Evolutionary conservation across 208 protist genomes (phyloP).

Genomic region (Leishmania tarentolae): DNA sequence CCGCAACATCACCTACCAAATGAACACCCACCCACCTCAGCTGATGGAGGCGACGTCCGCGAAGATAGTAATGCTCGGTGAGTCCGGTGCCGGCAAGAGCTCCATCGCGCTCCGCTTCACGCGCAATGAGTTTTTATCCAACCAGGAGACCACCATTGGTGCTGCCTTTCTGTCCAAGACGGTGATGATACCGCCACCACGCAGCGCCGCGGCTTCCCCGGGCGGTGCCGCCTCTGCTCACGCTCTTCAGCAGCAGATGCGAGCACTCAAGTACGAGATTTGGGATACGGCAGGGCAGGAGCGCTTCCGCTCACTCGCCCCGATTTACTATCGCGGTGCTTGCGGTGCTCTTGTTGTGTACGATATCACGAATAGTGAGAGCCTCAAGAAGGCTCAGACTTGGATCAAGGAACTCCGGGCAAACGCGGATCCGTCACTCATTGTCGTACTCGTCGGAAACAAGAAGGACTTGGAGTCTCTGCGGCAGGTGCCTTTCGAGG

Average conservation of each 20-base stretch:
- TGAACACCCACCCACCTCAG: slow-evolving; percentile 25
- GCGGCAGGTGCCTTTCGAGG: slow-evolving; percentile 78
- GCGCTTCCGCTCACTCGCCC: slow-evolving; percentile 89
- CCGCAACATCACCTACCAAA: background rate
- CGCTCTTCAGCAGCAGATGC: slow-evolving; percentile 24
- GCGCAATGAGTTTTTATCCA: slow-evolving; percentile 80
- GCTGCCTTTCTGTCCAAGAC: slow-evolving; percentile 87
- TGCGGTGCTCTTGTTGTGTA: slow-evolving; percentile 96
- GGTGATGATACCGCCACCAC: slow-evolving; percentile 58
- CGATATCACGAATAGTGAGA: slow-evolving; percentile 97
- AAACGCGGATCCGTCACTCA: slow-evolving; percentile 89
- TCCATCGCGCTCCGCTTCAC: slow-evolving; percentile 87
- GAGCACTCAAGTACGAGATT: slow-evolving; percentile 85
- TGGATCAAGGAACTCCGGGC: slow-evolving; percentile 97
- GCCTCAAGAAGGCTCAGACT: slow-evolving; percentile 93
- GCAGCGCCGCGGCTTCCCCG: slow-evolving; percentile 11
- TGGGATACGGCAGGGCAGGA: slow-evolving; percentile 95
- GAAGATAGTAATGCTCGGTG: slow-evolving; percentile 91
- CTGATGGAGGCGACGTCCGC: slow-evolving; percentile 53
- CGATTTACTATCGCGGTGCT: slow-evolving; percentile 94
- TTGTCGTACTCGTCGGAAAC: slow-evolving; percentile 95
- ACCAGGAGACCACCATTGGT: slow-evolving; percentile 89
- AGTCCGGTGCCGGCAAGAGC: slow-evolving; percentile 90
- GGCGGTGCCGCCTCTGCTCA: slow-evolving; percentile 11
- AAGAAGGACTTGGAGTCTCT: slow-evolving; percentile 95